Evolutionary conservation across 257 asterid species (phyloP).

Genomic region (Henckelia pumila): DNA sequence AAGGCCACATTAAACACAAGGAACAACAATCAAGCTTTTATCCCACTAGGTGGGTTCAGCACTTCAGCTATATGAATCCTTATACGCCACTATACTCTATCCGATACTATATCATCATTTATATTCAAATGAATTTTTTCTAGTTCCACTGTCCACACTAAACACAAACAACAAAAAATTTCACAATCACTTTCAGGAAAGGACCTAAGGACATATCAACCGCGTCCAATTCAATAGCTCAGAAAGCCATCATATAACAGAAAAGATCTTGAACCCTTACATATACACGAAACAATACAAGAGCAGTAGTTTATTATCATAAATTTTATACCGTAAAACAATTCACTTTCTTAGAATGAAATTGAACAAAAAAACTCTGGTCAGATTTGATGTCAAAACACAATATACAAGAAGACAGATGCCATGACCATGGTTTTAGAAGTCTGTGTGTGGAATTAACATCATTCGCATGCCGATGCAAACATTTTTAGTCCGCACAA

Average conservation of each 20-base stretch:
- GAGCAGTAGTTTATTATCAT: neutral
- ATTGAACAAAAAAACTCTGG: slow-evolving; percentile 11
- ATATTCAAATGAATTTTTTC: too few relatives aligned
- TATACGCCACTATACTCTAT: too few relatives aligned
- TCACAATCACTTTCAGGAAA: too few relatives aligned
- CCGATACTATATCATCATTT: too few relatives aligned
- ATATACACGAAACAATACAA: neutral
- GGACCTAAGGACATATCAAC: too few relatives aligned
- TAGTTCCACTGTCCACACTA: too few relatives aligned
- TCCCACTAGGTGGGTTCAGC: neutral
- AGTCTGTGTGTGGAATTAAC: neutral
- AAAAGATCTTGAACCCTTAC: slow-evolving; percentile 2
- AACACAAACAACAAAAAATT: too few relatives aligned
- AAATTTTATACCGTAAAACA: neutral
- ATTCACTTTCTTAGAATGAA: slow-evolving; percentile 11
- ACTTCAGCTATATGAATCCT: neutral
- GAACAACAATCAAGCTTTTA: neutral
- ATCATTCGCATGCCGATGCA: neutral
- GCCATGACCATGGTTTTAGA: slow-evolving; percentile 6
- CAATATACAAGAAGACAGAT: neutral
- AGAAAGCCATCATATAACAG: slow-evolving; percentile 5
- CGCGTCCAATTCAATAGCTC: neutral
- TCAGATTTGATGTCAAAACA: neutral
- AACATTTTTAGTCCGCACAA: neutral
- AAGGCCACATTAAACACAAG: neutral